Conservation (phyloP, 225 moss, liverwort and hornwort species). For the Bryum argenteum region DNA sequence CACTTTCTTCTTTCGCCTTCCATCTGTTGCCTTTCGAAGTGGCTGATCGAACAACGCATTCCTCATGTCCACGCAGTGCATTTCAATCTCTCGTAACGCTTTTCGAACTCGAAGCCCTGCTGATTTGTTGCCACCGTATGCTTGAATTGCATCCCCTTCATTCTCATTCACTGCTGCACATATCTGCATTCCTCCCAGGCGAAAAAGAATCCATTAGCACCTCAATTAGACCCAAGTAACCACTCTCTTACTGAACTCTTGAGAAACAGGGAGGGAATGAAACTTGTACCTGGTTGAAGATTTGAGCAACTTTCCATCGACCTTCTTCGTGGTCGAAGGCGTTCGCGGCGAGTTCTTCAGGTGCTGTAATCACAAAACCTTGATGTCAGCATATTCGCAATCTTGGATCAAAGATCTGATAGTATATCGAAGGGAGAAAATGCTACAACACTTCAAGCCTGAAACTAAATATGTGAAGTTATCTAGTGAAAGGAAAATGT, state of each 20-base stretch:
- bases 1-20: conserved; percentile 42
- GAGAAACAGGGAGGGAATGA: not conserved
- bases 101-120: conserved; percentile 94
- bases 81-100: conserved; percentile 87
- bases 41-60: conserved; percentile 98
- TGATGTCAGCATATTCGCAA: conserved; percentile 18
- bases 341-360: conserved; percentile 77
- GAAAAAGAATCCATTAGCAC: not conserved
- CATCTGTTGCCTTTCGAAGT: conserved; percentile 62
- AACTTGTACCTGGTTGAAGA: conserved; percentile 77
- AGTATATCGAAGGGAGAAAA: conserved; percentile 6
- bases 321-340: conserved; percentile 81
- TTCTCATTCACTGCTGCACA: conserved; percentile 95
- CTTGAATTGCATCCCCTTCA: conserved; percentile 95
- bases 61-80: conserved; percentile 88
- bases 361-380: conserved; percentile 46
- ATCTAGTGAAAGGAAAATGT: not conserved
- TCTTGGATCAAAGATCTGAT: not conserved
- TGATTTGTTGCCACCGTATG: conserved; percentile 95
- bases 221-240: not conserved
- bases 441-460: not conserved
- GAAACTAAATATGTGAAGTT: not conserved
- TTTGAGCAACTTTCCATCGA: conserved; percentile 86
- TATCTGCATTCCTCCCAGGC: conserved; percentile 50
- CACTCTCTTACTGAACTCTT: not conserved